Base-by-base conservation (phyloP, 768 basidiomycete genomes). In the Agaricus sinodeliciosus region DNA sequence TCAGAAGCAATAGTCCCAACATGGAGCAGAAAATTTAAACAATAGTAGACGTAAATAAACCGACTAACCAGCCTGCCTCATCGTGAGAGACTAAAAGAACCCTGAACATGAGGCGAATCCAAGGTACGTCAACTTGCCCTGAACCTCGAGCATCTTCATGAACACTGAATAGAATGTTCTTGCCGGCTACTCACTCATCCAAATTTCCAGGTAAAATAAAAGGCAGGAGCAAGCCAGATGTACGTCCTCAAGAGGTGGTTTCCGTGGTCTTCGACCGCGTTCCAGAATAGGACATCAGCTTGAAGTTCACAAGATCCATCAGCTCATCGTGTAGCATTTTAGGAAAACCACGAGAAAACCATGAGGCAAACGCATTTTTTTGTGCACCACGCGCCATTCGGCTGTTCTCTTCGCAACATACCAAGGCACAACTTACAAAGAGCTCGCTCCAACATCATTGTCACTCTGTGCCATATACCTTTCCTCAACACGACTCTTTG, bases 361-460 rank as follows among this genome's bases (percentile, higher is more conserved):
- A 53, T 53, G 51, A 53, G 51, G 51, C 44, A 18, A 25, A 36
- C 39, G 39, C 51, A 43, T 46, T 53, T 53, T 52, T 47, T 41
- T 39, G 27, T 45, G 44, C 31, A 34, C 34, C 51, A 53, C 27
- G 51, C 45, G 44, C 47, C 51, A 13, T 39, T 47, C 16, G 45
- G 37, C 27, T 47, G 45, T 35, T 47, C 16, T 31, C 45, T 47
- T 39, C 42, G 16, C 7, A 47, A 53, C 51, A 47, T 53, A 47
- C 51, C 39, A 46, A 45, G 51, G 44, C 43, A 44, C 51, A 45
- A 27, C 31, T 35, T 34, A 47, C 36, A 47, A 39, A 53, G 44
- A 9, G 18, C 31, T 7, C 35, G 36, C 41, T 27, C 46, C 43
- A 15, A 27, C 37, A 39, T 39, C 27, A 39, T 22, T 26, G 13